Evolutionary conservation across 768 basidiomycete species (phyloP).

Genomic region (Suillus fuscotomentosus): DNA sequence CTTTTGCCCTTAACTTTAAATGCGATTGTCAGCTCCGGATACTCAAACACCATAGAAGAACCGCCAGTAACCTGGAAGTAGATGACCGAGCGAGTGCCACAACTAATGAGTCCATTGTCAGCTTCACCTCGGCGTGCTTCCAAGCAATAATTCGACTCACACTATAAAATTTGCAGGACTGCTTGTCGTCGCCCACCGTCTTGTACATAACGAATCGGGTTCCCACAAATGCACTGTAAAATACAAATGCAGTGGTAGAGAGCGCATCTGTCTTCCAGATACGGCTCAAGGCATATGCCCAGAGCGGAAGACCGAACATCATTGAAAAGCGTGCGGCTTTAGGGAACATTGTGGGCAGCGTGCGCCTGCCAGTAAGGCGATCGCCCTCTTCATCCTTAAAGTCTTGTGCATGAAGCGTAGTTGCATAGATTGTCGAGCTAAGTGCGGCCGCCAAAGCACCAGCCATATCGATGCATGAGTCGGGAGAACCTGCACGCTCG

Average conservation of each 20-base stretch:
- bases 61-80: constrained; percentile 37
- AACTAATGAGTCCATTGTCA: constrained; percentile 15
- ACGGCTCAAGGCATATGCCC: constrained; percentile 34
- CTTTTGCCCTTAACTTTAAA: background rate
- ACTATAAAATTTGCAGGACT: constrained; percentile 38
- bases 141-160: constrained; percentile 19
- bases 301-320: constrained; percentile 33
- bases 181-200: constrained; percentile 29
- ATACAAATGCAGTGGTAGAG: constrained; percentile 25
- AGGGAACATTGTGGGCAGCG: constrained; percentile 46
- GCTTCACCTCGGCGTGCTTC: background rate
- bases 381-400: constrained; percentile 48
- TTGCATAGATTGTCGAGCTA: constrained; percentile 39
- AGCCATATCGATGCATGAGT: constrained; percentile 21
- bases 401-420: constrained; percentile 50
- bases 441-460: constrained; percentile 32
- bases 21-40: background rate
- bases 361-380: constrained; percentile 34
- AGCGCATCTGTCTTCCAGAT: constrained; percentile 36
- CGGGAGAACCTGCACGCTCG: constrained; percentile 22
- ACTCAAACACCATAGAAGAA: constrained; percentile 21
- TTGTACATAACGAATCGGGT: constrained; percentile 29
- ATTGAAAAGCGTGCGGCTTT: constrained; percentile 32
- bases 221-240: constrained; percentile 34
- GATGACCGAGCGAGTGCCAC: constrained; percentile 35